Base-by-base conservation (phyloP, 306 rosid species). In the Medicago truncatula region DNA sequence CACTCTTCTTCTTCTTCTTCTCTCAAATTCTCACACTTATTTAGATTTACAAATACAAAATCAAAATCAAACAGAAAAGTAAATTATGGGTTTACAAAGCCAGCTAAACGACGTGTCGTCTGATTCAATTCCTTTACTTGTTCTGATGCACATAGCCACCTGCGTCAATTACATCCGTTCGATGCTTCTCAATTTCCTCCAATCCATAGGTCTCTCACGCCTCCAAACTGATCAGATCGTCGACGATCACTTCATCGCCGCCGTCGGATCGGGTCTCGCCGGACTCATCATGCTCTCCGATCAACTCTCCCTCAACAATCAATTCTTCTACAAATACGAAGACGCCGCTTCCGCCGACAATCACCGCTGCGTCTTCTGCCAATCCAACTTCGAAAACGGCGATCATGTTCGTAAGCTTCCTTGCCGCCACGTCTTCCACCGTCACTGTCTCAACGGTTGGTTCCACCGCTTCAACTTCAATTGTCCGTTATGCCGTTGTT, bases 351-450 rank as follows among this genome's bases (percentile, higher is more conserved):
- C 16, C 36, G 20, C 76, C 18, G 81, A 70, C 2, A 16, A 68
- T 31, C 76, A 60, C 70, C 11, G 78, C 40, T 92, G 98, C 79
- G 90, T 92, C 0, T 92, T 95, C 6, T 95, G 98, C 81, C 73
- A 83, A 52, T 71, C 40, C 72, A 43, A 63, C 13, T 67, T 92
- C 12, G 21, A 50, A 53, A 85, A 86, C 2, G 97, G 96, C 0
- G 93, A 95, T 49, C 89, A 75, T 36, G 93, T 95, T 38, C 91
- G 97, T 3, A 75, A 71, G 84, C 95, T 95, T 0, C 74, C 87
- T 1, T 95, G 98, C 85, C 87, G 84, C 54, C 98, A 95, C 78
- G 86, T 89, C 1, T 95, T 92, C 81, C 98, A 95, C 81, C 86
- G 84, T 74, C 78, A 78, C 15, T 95, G 98, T 82, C 86, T 95